Conservation (phyloP, 2,329 filamentous ascomycete genomes). For the Aspergillus aculeatus region DNA sequence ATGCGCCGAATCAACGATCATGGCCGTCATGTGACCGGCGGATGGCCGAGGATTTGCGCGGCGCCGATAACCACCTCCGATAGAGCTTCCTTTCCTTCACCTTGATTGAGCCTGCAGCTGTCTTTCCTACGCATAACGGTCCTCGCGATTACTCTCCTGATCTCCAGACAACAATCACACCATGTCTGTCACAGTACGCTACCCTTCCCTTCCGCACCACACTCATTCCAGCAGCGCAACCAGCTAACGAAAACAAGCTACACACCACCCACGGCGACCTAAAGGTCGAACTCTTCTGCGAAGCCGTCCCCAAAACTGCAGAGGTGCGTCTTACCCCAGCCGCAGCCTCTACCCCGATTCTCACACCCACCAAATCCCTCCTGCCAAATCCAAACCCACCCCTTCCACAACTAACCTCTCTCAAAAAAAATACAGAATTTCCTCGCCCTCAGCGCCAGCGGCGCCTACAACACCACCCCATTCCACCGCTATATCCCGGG, state of each 20-base stretch:
- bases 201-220: background rate
- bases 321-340: slow-evolving; percentile 56
- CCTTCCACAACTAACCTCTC: background rate
- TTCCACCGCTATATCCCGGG: slow-evolving; percentile 63
- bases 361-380: background rate
- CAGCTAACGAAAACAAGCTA: slow-evolving; percentile 47
- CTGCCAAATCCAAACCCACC: background rate
- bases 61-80: background rate
- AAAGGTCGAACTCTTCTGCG: slow-evolving; percentile 95
- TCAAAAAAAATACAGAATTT: slow-evolving; percentile 52
- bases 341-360: too few relatives aligned
- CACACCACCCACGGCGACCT: slow-evolving; percentile 87
- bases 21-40: slow-evolving; percentile 13
- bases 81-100: slow-evolving; percentile 6
- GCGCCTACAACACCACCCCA: slow-evolving; percentile 59
- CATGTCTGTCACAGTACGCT: slow-evolving; percentile 38
- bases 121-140: too few relatives aligned
- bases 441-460: slow-evolving; percentile 62
- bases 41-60: background rate
- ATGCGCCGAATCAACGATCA: background rate
- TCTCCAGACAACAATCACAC: background rate
- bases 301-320: slow-evolving; percentile 87
- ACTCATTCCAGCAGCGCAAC: background rate
- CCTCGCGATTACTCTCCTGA: too few relatives aligned
- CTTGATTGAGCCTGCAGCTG: too few relatives aligned